Base-by-base conservation (phyloP, 2,329 filamentous ascomycete species). In the Aspergillus sp. region DNA sequence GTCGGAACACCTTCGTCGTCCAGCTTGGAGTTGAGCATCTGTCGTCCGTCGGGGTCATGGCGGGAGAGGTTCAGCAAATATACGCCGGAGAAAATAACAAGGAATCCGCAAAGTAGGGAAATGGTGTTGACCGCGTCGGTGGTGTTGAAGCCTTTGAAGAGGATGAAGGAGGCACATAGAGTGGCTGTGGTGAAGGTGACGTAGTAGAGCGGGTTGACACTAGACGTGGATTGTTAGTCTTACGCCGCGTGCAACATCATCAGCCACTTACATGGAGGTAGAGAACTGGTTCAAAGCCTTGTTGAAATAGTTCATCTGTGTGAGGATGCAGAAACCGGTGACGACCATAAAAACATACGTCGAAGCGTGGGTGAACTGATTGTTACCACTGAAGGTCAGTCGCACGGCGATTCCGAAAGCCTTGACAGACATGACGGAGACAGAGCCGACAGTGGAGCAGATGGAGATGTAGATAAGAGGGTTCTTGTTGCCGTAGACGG, bases 231-330 rank as follows among this genome's bases (percentile, higher is more conserved):
- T 61, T 20, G 52, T 50, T 41, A 59, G 59, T 31, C 21, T 17
- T 41, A 10, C 20, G 13, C 6, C 11, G 5, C 11, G 9, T 48
- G 16, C 23, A 16, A 11, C n/a, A 14, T 13, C 14, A 23, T 19
- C 21, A 6, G 21, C 13, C 31, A 78, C 89, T 71, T 82, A 96
- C 92, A 99, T 96, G 64, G 95, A 96, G 29, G 94, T 97, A 25
- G 90, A 93, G 75, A 97, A 99, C 66, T 95, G 91, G 72, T 91
- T 95, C 55, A 99, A 78, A 6, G 94, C 94, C 75, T 99, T 99
- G 81, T 99, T 99, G 76, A 99, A 96, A 75, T 99, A 99, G 75
- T 99, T 99, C 94, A 99, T 97, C 79, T 99, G 94, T 7, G 92
- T 97, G 61, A 99, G 73, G 68, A 99, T 97, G 78, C 94, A 99